phyloP scores from a whole-genome alignment of 2,329 filamentous ascomycete genomes.

The Colletotrichum ledebouriae region DNA sequence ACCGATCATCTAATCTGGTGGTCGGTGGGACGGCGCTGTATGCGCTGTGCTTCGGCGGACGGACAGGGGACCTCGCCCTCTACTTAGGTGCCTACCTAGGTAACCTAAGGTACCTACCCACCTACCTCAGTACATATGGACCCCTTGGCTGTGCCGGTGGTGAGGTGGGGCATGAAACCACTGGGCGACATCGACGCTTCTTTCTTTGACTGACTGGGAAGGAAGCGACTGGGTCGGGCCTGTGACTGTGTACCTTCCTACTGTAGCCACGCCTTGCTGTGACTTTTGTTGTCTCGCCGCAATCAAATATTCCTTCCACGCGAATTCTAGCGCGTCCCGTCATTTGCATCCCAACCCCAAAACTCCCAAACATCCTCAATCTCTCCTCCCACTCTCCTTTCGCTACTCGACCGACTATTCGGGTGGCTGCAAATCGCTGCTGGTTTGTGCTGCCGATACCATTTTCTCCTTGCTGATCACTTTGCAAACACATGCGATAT shows the following conservation, averaged over 20 bases:
- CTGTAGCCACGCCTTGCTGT: neutral
- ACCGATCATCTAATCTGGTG: neutral
- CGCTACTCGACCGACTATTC: conserved; percentile 30
- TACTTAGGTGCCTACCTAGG: neutral
- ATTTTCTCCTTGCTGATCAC: conserved; percentile 20
- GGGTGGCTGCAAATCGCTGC: conserved; percentile 39
- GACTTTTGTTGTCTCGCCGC: conserved; percentile 25
- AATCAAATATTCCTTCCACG: conserved; percentile 42
- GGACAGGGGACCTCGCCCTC: conserved; percentile 28
- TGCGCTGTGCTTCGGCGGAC: conserved; percentile 18
- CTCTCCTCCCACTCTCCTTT: conserved; percentile 13
- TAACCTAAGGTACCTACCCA: neutral
- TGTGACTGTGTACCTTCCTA: conserved; percentile 9
- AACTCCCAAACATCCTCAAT: conserved; percentile 27
- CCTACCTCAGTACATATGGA: neutral
- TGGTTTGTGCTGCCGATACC: conserved; percentile 37
- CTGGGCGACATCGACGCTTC: conserved; percentile 5
- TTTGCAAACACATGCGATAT: conserved; percentile 40
- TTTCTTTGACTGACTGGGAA: conserved; percentile 10
- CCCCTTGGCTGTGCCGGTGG: conserved; percentile 26
- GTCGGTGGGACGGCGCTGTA: conserved; percentile 7
- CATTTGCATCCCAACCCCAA: conserved; percentile 39
- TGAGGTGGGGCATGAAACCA: conserved; percentile 39
- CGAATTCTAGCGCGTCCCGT: conserved; percentile 42
- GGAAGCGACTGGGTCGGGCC: conserved; percentile 1